These are phyloP conservation scores for Geotrichum bryndzae DNA, from an alignment of 1,139 yeast species.

Conservation along the genomic window DNA sequence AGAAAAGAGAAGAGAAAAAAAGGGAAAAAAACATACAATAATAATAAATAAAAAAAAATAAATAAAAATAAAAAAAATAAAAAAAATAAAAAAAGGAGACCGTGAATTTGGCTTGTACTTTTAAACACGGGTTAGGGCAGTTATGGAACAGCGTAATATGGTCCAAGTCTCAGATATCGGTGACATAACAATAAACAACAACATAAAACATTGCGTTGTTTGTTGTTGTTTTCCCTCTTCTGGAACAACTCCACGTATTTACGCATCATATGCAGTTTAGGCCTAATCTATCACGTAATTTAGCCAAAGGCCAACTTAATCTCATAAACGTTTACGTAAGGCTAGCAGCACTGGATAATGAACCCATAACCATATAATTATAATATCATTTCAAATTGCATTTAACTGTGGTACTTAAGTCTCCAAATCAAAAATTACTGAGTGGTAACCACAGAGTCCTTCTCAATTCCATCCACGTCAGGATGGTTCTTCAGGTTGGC, in stretches of 20 bases:
- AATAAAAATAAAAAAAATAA: no score
- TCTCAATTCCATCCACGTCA: slow-evolving; percentile 30
- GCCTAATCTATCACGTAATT: background rate
- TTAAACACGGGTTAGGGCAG: no score
- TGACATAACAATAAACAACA: background rate
- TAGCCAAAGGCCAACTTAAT: background rate
- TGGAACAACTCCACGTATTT: background rate
- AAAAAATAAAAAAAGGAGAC: no score
- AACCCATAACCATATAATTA: background rate
- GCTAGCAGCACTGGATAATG: background rate
- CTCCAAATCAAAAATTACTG: slow-evolving; percentile 16
- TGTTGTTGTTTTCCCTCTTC: background rate
- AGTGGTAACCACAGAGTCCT: slow-evolving; percentile 31
- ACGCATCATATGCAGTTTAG: background rate
- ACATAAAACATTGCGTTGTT: no score
- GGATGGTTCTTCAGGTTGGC: slow-evolving; percentile 26
- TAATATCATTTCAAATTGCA: background rate
- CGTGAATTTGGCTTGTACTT: no score
- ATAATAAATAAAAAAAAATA: no score
- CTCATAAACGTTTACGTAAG: background rate
- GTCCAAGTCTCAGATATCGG: background rate
- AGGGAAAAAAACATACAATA: no score
- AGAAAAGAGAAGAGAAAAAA: no score
- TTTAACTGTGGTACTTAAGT: background rate
- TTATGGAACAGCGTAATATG: no score